Base-by-base conservation (phyloP, 768 basidiomycete genomes). In the Phaeolepiota aurea region DNA sequence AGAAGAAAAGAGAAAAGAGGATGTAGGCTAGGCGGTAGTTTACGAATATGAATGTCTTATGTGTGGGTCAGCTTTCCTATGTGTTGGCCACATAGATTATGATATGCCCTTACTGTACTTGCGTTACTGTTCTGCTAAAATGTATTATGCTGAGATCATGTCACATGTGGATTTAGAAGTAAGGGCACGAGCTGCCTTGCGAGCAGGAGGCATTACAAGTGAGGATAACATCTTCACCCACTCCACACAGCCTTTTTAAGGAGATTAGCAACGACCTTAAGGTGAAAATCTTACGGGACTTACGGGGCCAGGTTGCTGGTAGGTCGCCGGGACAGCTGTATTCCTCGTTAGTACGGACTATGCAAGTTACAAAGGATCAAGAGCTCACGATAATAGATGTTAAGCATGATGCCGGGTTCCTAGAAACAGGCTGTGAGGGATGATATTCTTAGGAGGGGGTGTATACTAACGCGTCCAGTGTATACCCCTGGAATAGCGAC, bases 401-500 rank as follows among this genome's bases (percentile, higher is more conserved):
- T 42, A 15, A 45, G 5, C 44, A 45, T 34, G 20, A 45, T 45
- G 3, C 44, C 44, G 4, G 44, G 40, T 32, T 45, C 44, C 44
- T 45, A 37, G 21, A 30, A 35, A 4, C 18, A 22, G 18, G 16
- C 5, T 32, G 10, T 9, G 21, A 32, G 9, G n/a, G 4, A 28
- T 5, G 11, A 18, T 19, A 34, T 18, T 9, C 21, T 18, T 33
- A 33, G 33, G 9, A 5, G 14, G 40, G 9, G 5, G 34, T 7
- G 12, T n/a, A 15, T 25, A 31, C 40, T 7, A 9, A 41, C 40
- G 18, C 20, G 11, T 5, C 40, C 40, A 19, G 40, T 48, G 30
- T 50, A 50, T 14, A 50, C 49, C 3, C 49, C 49, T 3, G 49
- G 49, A 23, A 50, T 50, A 15, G 49, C 40, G 25, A 49, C 48